Percentiles rank a stretch among this genome's conserved stretches.
Evolutionary conservation across 768 basidiomycete genomes (phyloP).

Genomic region (Russula compacta): DNA sequence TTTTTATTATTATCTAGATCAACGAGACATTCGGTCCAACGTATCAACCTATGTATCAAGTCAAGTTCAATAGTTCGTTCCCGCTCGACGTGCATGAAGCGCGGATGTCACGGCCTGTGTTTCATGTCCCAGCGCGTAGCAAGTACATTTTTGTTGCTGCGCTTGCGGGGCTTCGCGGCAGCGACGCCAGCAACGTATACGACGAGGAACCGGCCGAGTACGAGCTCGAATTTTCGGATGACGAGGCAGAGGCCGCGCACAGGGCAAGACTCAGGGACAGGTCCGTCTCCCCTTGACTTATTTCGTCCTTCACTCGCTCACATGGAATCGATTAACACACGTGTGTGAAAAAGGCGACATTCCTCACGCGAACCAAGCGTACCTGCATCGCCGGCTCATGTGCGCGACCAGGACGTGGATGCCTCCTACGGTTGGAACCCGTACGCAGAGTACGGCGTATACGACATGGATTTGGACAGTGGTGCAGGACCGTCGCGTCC

Average conservation of each 20-base stretch:
- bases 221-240: slow-evolving; percentile 92
- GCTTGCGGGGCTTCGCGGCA: slow-evolving; percentile 67
- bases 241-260: slow-evolving; percentile 78
- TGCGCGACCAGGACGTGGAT: slow-evolving; percentile 46
- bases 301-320: too few relatives aligned
- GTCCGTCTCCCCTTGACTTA: slow-evolving; percentile 29
- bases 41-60: slow-evolving; percentile 78
- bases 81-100: slow-evolving; percentile 52
- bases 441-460: slow-evolving; percentile 57
- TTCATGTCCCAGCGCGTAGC: slow-evolving; percentile 73
- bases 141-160: slow-evolving; percentile 75
- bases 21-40: slow-evolving; percentile 97
- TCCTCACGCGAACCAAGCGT: slow-evolving; percentile 42
- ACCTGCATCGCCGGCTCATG: slow-evolving; percentile 38
- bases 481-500: slow-evolving; percentile 50
- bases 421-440: slow-evolving; percentile 47
- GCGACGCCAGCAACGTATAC: slow-evolving; percentile 89
- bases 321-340: background rate
- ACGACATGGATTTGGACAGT: slow-evolving; percentile 49
- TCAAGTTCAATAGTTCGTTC: slow-evolving; percentile 64
- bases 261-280: slow-evolving; percentile 52
- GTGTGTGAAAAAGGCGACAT: slow-evolving; percentile 35
- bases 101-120: slow-evolving; percentile 54
- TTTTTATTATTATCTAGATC: slow-evolving; percentile 46
- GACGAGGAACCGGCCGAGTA: slow-evolving; percentile 91